Base-by-base conservation (phyloP, 306 rosid genomes). In the Casuarina glauca region DNA sequence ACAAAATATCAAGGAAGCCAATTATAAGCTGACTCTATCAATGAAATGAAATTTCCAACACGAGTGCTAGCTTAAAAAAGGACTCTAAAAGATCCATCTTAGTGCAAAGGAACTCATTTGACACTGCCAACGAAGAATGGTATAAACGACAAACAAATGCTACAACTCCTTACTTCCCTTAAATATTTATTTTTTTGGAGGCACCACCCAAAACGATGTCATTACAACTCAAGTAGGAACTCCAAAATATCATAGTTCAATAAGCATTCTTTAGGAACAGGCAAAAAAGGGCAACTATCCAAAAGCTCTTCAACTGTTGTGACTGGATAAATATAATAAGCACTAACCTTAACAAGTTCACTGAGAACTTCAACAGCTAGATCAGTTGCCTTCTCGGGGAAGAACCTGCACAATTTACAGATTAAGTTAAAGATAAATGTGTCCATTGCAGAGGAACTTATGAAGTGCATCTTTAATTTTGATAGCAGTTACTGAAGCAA, bases 311-410 rank as follows among this genome's bases (percentile, higher is more conserved):
- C 12, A 74, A 54, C 82, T 12, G 11, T 48, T 53, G 48, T 52
- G 66, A 55, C 70, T 78, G 44, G 70, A 74, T 61, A 74, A 77
- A 32, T 48, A 17, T 2, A 39, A 64, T 52, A 57, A 35, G 50
- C 20, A 83, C 89, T 77, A 58, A 96, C 99, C 99, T 90, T 86
- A 69, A 86, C 87, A 46, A 96, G 93, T 86, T 87, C 96, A 69
- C 86, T 83, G 53, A 96, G 88, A 80, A 96, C 81, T 69, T 88
- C 89, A 75, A 69, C 83, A 58, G 98, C 97, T 54, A 90, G 82
- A 75, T 60, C 44, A 26, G 96, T 82, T 19, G 96, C 93, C 88
- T 90, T 93, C 76, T 96, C 96, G 3, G 99, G 96, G 82, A 93
- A 90, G 85, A 96, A 93, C 96, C 98, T 96, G 91, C 81, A 75